phyloP scores from a whole-genome alignment of 768 basidiomycete species.

The Gloeophyllum trabeum region DNA sequence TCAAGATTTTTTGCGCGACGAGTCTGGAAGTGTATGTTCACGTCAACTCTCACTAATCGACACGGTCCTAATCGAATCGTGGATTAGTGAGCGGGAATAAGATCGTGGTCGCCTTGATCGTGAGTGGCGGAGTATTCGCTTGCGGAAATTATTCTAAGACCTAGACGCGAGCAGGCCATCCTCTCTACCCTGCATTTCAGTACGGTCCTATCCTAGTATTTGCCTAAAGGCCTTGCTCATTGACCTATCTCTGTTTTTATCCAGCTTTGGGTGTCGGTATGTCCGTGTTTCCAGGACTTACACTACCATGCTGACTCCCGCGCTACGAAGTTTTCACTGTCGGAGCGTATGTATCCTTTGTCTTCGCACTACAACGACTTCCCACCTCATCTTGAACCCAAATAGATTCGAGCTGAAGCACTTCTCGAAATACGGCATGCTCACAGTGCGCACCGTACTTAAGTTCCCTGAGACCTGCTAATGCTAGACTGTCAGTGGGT shows the following conservation, averaged over 20 bases:
- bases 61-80: too few species aligned
- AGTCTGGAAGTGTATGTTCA: slow-evolving; percentile 34
- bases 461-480: slow-evolving; percentile 4
- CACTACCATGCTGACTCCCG: background rate
- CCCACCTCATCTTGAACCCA: slow-evolving; percentile 4
- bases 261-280: slow-evolving; percentile 12
- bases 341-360: slow-evolving; percentile 23
- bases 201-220: slow-evolving; percentile 11
- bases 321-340: slow-evolving; percentile 29
- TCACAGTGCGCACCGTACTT: slow-evolving; percentile 24
- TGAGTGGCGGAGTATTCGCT: too few species aligned
- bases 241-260: background rate
- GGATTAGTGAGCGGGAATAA: slow-evolving; percentile 31
- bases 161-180: slow-evolving; percentile 17
- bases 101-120: slow-evolving; percentile 29
- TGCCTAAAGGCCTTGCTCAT: background rate
- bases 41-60: too few species aligned
- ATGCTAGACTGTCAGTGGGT: slow-evolving; percentile 28
- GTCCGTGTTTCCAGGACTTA: slow-evolving; percentile 2
- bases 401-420: slow-evolving; percentile 16
- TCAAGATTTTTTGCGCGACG: slow-evolving; percentile 40
- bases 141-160: slow-evolving; percentile 15
- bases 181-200: slow-evolving; percentile 31
- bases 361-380: slow-evolving; percentile 1
- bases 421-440: slow-evolving; percentile 20